Evolutionary conservation across 148 eudicot species (phyloP).

Genomic region (Nyssa sinensis): DNA sequence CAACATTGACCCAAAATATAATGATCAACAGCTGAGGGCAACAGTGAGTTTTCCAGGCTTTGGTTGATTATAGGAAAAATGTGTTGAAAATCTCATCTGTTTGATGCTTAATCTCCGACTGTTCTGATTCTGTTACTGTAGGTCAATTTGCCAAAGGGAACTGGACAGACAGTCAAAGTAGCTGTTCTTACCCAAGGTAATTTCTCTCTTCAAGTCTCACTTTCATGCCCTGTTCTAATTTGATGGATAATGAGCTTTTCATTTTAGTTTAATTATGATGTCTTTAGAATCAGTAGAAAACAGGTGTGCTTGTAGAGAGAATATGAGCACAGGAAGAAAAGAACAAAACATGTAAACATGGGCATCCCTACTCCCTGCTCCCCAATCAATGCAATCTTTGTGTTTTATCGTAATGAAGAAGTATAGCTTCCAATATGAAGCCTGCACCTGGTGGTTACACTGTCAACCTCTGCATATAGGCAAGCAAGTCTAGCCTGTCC

Average conservation of each 20-base stretch:
- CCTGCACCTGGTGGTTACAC: too few relatives aligned
- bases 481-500: too few relatives aligned
- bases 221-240: background rate
- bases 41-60: constrained; percentile 52
- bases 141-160: constrained; percentile 95
- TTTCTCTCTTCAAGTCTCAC: background rate
- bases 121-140: constrained; percentile 20
- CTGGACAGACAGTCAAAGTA: constrained; percentile 79
- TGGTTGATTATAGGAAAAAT: background rate
- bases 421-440: too few relatives aligned
- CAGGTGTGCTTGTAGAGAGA: background rate
- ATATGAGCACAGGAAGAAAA: too few relatives aligned
- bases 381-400: too few relatives aligned
- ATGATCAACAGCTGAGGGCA: constrained; percentile 95
- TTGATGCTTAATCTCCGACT: background rate
- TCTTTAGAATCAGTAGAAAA: background rate
- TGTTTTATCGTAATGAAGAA: too few relatives aligned
- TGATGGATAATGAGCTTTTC: background rate
- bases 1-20: constrained; percentile 93
- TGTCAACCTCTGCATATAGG: too few relatives aligned
- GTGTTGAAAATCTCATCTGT: background rate
- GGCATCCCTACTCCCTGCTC: too few relatives aligned
- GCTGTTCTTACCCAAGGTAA: constrained; percentile 98
- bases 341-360: too few relatives aligned
- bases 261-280: background rate